Conservation (phyloP, 306 rosid species). For the Comarum palustre region DNA sequence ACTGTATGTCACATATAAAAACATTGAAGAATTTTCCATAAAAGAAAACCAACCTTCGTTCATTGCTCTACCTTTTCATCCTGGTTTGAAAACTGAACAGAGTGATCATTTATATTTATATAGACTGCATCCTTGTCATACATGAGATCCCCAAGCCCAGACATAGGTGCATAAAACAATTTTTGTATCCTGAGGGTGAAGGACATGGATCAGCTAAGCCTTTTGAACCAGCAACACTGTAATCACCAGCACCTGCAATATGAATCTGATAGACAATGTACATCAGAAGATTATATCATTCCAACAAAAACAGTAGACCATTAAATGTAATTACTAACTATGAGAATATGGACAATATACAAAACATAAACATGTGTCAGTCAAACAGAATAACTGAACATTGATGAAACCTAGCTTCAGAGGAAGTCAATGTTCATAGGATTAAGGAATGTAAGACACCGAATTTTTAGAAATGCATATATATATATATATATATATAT, state of each 20-base stretch:
- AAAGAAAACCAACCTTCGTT: slow-evolving; percentile 45
- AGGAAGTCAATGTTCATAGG: no score
- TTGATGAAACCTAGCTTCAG: background rate
- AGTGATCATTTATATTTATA: slow-evolving; percentile 79
- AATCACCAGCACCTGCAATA: slow-evolving; percentile 95
- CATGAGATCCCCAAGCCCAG: slow-evolving; percentile 91
- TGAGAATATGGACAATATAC: background rate
- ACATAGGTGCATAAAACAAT: slow-evolving; percentile 91
- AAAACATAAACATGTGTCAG: background rate
- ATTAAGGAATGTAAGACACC: background rate
- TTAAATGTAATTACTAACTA: background rate
- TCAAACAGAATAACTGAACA: background rate
- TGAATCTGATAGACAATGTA: slow-evolving; percentile 62
- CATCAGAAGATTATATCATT: slow-evolving; percentile 16
- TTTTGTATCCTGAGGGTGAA: slow-evolving; percentile 94
- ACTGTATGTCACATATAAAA: background rate
- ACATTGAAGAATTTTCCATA: background rate
- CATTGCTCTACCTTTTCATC: slow-evolving; percentile 49
- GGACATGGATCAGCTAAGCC: slow-evolving; percentile 89
- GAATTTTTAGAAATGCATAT: background rate
- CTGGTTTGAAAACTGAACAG: slow-evolving; percentile 70
- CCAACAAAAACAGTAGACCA: background rate
- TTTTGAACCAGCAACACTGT: slow-evolving; percentile 50
- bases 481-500: no score
- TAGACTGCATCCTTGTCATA: slow-evolving; percentile 95